A percentile compares a stretch with the other conserved stretches of the same genome.
Evolutionary conservation across 2,329 filamentous ascomycete genomes (phyloP).

Genomic region (Pseudogymnoascus sp.): DNA sequence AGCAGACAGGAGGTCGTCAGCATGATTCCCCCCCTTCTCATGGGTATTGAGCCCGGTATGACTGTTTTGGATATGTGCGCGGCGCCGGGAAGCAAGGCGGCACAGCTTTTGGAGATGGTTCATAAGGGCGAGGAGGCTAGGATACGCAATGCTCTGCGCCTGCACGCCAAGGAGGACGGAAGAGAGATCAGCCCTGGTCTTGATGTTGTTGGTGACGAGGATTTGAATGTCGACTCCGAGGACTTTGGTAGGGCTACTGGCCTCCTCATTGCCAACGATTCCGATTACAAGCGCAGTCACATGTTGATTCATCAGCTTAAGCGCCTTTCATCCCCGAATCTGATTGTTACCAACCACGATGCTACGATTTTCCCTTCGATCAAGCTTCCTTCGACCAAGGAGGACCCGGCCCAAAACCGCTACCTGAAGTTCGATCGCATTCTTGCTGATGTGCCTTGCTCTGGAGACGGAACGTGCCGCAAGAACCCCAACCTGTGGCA

Average conservation of each 20-base stretch:
- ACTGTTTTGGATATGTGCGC: slow-evolving; percentile 93
- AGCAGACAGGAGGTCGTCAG: slow-evolving; percentile 95
- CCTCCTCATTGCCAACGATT: slow-evolving; percentile 88
- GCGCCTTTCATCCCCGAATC: slow-evolving; percentile 88
- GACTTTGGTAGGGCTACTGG: slow-evolving; percentile 87
- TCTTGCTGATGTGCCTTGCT: slow-evolving; percentile 92
- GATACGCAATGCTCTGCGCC: slow-evolving; percentile 62
- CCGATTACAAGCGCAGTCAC: slow-evolving; percentile 92
- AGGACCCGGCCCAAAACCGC: slow-evolving; percentile 48
- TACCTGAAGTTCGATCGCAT: slow-evolving; percentile 98
- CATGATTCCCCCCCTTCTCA: slow-evolving; percentile 94
- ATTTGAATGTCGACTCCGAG: slow-evolving; percentile 49
- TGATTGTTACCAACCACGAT: slow-evolving; percentile 97
- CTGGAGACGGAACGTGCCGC: slow-evolving; percentile 84
- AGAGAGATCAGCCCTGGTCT: slow-evolving; percentile 44
- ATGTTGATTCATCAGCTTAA: slow-evolving; percentile 98
- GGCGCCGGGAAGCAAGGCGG: slow-evolving; percentile 93
- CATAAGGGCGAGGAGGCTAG: slow-evolving; percentile 87
- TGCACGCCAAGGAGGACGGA: slow-evolving; percentile 55
- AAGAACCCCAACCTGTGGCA: slow-evolving; percentile 95
- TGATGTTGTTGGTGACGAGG: slow-evolving; percentile 37
- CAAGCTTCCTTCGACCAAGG: slow-evolving; percentile 60
- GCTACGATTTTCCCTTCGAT: slow-evolving; percentile 93
- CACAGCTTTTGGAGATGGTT: slow-evolving; percentile 89
- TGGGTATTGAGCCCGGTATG: slow-evolving; percentile 88